Evolutionary conservation across 2,329 filamentous ascomycete species (phyloP), one percentile per base, ranked within the genome.

Genomic region (Verticillium nonalfalfae): DNA sequence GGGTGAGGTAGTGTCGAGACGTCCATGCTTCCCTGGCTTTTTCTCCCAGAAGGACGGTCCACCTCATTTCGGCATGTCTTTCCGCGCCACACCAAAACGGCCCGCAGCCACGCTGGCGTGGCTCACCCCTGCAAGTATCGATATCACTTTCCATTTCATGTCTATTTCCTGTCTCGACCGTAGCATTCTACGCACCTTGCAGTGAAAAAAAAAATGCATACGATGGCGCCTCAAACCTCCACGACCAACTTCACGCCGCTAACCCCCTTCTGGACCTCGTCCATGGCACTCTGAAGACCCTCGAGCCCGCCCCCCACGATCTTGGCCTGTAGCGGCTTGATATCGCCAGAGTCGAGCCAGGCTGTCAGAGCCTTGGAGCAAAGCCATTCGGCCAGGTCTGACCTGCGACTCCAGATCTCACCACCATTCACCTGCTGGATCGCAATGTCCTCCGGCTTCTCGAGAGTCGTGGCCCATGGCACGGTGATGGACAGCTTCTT

Each of bases 161-260:
- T 39, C 38, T 21, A 2, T 45, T 31, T 31, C 26, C 26, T 31
- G 26, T 31, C 26, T 31, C 26, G 26, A 31, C 26, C 4, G 26
- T 31, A 18, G 15, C 39, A 18, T 5, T 18, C n/a, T 45, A 31
- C 26, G 35, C 35, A 10, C 13, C 35, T 13, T 36, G 35, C 35
- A 5, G 35, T 36, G 35, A 21, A 21, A 21, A 21, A 36, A 10
- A 2, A 36, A 36, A 13, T 36, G 9, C 35, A 5, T 36, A 4
- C 9, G 2, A 9, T 36, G 9, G 35, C 18, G 3, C 45, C 55
- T 34, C 21, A 58, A 2, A 60, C 54, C 52, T 57, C 14, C 11
- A 60, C 59, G 3, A 80, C 75, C 61, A 81, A 64, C 50, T 76
- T 73, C 69, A 79, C 76, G 26, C 76, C 78, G 63, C 77, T 80